A percentile compares a stretch with the other conserved stretches of the same genome.
phyloP scores from a whole-genome alignment of 75 land plant genomes.

The Picea glauca region DNA sequence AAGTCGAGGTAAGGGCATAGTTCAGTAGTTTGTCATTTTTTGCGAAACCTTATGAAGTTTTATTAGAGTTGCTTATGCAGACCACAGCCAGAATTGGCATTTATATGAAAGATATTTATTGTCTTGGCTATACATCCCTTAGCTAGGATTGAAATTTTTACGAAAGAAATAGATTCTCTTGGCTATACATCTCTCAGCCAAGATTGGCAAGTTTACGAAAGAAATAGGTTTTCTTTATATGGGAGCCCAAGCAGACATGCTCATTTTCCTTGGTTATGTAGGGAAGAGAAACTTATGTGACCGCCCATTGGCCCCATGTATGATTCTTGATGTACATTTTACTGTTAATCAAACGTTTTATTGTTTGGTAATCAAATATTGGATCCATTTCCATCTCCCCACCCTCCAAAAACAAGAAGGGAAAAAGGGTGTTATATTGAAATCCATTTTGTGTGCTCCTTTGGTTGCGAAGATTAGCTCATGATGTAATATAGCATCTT shows the following conservation, averaged over 20 bases:
- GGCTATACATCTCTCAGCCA: not conserved
- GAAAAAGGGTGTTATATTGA: too few relatives aligned
- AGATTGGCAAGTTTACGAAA: not conserved
- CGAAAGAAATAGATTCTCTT: not conserved
- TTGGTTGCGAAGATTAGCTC: too few relatives aligned
- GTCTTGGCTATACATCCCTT: not conserved
- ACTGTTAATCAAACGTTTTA: too few relatives aligned
- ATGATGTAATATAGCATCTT: too few relatives aligned
- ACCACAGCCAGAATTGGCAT: not conserved
- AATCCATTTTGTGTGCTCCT: too few relatives aligned
- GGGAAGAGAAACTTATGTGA: not conserved
- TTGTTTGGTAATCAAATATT: too few relatives aligned
- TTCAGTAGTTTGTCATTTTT: not conserved
- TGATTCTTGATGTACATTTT: too few relatives aligned
- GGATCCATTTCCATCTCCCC: too few relatives aligned
- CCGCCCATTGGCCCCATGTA: too few relatives aligned
- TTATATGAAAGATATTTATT: not conserved
- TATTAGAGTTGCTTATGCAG: not conserved
- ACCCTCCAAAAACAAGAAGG: too few relatives aligned
- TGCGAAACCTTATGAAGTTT: not conserved
- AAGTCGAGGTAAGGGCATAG: conserved; percentile 35
- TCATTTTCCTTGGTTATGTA: not conserved
- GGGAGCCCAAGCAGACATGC: not conserved
- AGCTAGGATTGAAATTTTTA: not conserved
- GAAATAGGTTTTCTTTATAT: not conserved